Conservation (phyloP, 2,329 filamentous ascomycete species). For the Aureobasidium subglaciale region DNA sequence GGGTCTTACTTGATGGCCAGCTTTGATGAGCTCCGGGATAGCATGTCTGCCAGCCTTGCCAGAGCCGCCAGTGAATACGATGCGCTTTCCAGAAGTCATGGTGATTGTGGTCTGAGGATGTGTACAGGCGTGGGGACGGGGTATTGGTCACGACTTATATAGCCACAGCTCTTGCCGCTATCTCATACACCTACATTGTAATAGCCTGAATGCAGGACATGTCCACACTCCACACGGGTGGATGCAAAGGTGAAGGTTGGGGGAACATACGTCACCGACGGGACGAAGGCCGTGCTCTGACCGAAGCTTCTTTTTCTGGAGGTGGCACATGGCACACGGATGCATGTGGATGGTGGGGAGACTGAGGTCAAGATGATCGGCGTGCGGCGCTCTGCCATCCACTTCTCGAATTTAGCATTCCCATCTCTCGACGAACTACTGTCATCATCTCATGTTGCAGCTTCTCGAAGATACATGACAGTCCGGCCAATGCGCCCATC, state of each 20-base stretch:
- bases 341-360: background rate
- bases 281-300: background rate
- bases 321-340: background rate
- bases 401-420: background rate
- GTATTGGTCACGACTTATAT: too few species aligned
- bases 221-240: too few species aligned
- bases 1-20: conserved; percentile 37
- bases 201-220: background rate
- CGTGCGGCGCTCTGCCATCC: background rate
- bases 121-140: background rate
- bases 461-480: conserved; percentile 25
- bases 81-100: conserved; percentile 30
- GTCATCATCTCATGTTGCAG: background rate
- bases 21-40: conserved; percentile 45
- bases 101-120: background rate
- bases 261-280: background rate
- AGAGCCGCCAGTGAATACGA: conserved; percentile 50
- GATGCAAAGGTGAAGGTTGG: background rate
- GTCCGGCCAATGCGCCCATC: conserved; percentile 15
- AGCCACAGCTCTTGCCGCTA: too few species aligned
- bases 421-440: background rate
- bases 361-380: background rate
- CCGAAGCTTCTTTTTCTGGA: conserved; percentile 9
- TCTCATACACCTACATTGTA: background rate
- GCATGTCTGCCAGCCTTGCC: conserved; percentile 50